phyloP scores from a whole-genome alignment of 306 rosid genomes.

The Fagus sylvatica region DNA sequence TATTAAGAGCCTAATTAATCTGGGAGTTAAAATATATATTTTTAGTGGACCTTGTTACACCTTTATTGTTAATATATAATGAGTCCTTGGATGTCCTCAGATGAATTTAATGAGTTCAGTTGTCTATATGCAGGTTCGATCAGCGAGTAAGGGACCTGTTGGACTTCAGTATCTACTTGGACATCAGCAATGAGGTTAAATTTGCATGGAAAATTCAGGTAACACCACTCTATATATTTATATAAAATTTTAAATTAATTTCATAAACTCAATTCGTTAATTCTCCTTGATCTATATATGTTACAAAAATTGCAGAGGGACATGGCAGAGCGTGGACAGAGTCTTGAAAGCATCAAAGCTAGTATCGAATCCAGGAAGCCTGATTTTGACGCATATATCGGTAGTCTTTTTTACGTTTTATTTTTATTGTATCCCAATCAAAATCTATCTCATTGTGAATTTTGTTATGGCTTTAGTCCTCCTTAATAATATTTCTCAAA shows the following conservation, averaged over 20 bases:
- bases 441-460: too few species aligned
- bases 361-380: conserved; percentile 98
- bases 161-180: conserved; percentile 98
- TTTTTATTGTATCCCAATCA: too few species aligned
- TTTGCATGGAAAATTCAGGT: conserved; percentile 99
- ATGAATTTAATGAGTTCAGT: background rate
- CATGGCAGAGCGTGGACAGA: conserved; percentile 99
- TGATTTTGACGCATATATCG: conserved; percentile 92
- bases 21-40: too few species aligned
- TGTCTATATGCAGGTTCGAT: conserved; percentile 62
- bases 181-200: conserved; percentile 97
- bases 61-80: too few species aligned
- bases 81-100: too few species aligned
- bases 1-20: too few species aligned
- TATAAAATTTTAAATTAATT: background rate
- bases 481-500: too few species aligned
- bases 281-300: conserved; percentile 16
- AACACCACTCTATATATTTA: background rate
- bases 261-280: too few species aligned
- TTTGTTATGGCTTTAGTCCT: too few species aligned
- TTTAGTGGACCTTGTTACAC: too few species aligned
- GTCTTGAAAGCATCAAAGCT: conserved; percentile 99
- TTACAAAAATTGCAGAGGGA: conserved; percentile 64
- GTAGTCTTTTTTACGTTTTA: conserved; percentile 28
- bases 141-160: conserved; percentile 82